Evolutionary conservation across 768 basidiomycete genomes (phyloP), one percentile per base, ranked within the genome.

Genomic region (Hortiboletus campestris): DNA sequence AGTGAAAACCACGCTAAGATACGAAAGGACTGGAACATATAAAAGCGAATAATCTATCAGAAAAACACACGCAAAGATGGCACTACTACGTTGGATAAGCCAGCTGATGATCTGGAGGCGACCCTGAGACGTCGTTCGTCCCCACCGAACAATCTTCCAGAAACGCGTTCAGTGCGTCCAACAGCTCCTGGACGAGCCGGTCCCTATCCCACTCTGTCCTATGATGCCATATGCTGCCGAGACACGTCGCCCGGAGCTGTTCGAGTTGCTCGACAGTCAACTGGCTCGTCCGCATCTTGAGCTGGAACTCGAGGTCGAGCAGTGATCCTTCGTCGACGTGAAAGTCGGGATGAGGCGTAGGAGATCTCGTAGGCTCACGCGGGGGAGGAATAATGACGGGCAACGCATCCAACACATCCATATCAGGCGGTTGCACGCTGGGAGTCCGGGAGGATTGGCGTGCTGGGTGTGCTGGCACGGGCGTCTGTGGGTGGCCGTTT

Each of bases 181-280:
- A 60, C 49, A 94, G 70, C 59, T 89, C 84, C 29, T 68, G 67
- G 2, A 96, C 67, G 48, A 95, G 75, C 7, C 66, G 71, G 62
- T 83, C 80, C 44, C 95, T 79, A 65, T 97, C 82, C 97, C 97
- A 99, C 34, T 89, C 88, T 13, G 76, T 74, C 35, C 94, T 75
- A 58, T 83, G 84, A 29, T 83, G 76, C 95, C 95, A 99, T n/a
- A 98, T 79, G 47, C 76, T 76, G 40, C 85, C 84, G 25, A 94
- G 81, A 62, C 85, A 88, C 3, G 81, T 84, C 9, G 97, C 95
- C 6, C 97, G 84, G 7, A 99, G 78, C 71, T 98, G 94, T 68
- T 98, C 97, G 7, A 99, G 80, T 67, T 96, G 85, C 67, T 99
- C 97, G 47, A 98, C 79, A 25, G 78, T 90, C 41, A 98, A 75